Evolutionary conservation across 768 basidiomycete species (phyloP), one percentile per base, ranked within the genome.

Genomic region (Mycena polygramma): DNA sequence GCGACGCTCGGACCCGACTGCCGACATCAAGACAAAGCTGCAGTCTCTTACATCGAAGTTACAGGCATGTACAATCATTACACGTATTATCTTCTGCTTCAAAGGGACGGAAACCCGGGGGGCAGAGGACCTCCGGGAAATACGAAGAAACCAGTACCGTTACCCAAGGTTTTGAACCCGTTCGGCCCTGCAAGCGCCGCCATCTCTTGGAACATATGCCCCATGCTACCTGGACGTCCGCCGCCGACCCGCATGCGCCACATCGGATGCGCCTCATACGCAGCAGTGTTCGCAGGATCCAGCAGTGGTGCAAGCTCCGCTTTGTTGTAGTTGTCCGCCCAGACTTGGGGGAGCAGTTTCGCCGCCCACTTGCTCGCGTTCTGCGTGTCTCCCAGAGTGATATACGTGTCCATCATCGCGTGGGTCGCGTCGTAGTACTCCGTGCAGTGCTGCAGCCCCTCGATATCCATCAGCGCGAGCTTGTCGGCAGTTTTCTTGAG

Each of bases 311-410:
- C 15, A 19, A 19, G 19, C 45, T 46, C 15, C 19, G 45, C 19
- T 30, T 30, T 30, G 30, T 30, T 36, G 11, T 15, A 46, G 19
- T 52, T 45, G 17, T n/a, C 35, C 14, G 45, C 45, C 45, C 45
- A 46, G 7, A 46, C 45, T 20, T 17, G 14, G 7, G 57, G 57
- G 4, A 39, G 10, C 26, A 63, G 45, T 24, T 41, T 54, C 36
- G 62, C 57, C 22, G 63, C 68, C 62, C 63, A 70, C 55, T 53
- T 46, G 39, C 68, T 63, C 39, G 68, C 68, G 2, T 41, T 37
- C 7, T 41, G n/a, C 22, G 60, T 36, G 24, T 69, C 60, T 3
- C 68, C 68, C 2, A 63, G 30, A 24, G 35, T 17, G 24, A 69
- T 57, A 19, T 57, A 63, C 24, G 13, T 39, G 17, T 62, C 53